Evolutionary conservation across 352 stramenopile species (phyloP), one percentile per base, ranked within the genome.

Genomic region (Phytopythium ostracodes): DNA sequence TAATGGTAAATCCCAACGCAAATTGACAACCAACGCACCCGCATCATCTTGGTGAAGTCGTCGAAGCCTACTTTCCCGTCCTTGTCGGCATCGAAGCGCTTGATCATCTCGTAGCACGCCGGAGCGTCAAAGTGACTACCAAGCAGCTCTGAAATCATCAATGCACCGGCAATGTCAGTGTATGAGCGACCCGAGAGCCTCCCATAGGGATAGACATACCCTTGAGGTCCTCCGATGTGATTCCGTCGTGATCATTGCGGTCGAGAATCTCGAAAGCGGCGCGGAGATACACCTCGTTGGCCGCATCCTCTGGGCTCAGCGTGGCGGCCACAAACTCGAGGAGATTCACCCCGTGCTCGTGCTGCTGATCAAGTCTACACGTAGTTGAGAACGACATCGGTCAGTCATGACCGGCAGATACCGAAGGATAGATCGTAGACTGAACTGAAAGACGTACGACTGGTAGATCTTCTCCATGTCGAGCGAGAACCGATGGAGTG

Each of bases 261-360:
- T 90, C 80, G 11, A 93, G 81, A 7, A 93, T 65, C 6, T 74
- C 54, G 54, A 91, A 93, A 0, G 84, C 78, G 2, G 68, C 72
- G 17, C 74, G 65, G 36, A 91, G 63, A 6, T 83, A 65, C n/a
- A 72, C 70, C 25, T 91, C 74, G 56, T 89, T 73, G 9, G 72
- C 65, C 29, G 87, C 71, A 10, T 89, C 79, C 55, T 88, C 79
- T 0, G 77, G 71, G 11, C 68, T 86, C 12, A 93, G 64, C 9
- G 82, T 90, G 0, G 84, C 84, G 18, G 84, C 81, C 18, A 93
- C 79, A 63, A 93, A 93, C 63, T 93, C 84, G 8, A 93, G 68
- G 29, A 93, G 55, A 50, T 89, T 93, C 35, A 93, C 74, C 10
- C 84, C 80, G 35, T 87, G 86, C 10, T 88, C 82, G 29, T 88